phyloP scores from a whole-genome alignment of 2,329 filamentous ascomycete genomes.

The Colletotrichum tanaceti region DNA sequence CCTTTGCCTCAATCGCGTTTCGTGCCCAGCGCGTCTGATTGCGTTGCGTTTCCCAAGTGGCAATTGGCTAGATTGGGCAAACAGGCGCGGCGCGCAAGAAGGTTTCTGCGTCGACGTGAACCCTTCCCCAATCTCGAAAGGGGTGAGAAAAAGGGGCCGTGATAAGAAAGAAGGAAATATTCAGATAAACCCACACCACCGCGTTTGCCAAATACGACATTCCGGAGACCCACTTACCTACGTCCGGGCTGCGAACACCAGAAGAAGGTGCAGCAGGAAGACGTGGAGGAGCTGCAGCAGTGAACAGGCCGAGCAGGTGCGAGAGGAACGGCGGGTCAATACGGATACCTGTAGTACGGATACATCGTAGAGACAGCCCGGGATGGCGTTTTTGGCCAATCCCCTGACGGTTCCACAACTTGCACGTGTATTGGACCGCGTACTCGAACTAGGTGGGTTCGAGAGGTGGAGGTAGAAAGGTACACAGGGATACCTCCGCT shows the following conservation, averaged over 20 bases:
- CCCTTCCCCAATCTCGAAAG: background rate
- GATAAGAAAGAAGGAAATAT: too few species aligned
- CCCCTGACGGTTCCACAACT: constrained; percentile 3
- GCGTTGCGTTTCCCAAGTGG: background rate
- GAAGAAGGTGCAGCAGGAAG: constrained; percentile 6
- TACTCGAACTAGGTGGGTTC: background rate
- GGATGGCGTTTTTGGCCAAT: background rate
- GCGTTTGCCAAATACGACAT: background rate
- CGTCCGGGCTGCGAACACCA: constrained; percentile 24
- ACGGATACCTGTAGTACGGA: too few species aligned
- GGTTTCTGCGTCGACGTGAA: constrained; percentile 1
- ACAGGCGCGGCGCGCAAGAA: constrained; percentile 13
- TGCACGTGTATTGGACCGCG: constrained; percentile 24
- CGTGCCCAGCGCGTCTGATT: constrained; percentile 10
- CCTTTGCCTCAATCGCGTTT: background rate
- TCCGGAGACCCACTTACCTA: background rate
- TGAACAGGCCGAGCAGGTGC: constrained; percentile 2
- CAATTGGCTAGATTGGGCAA: constrained; percentile 1
- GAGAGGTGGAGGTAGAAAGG: background rate
- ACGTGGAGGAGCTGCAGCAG: constrained; percentile 10
- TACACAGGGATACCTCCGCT: constrained; percentile 25
- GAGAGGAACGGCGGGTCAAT: constrained; percentile 22
- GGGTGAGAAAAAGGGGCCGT: background rate
- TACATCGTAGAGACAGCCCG: background rate
- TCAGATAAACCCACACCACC: background rate